These are phyloP conservation scores for Lolium multiflorum DNA, from an alignment of 176 grass and related monocot species.

Conservation along the genomic window DNA sequence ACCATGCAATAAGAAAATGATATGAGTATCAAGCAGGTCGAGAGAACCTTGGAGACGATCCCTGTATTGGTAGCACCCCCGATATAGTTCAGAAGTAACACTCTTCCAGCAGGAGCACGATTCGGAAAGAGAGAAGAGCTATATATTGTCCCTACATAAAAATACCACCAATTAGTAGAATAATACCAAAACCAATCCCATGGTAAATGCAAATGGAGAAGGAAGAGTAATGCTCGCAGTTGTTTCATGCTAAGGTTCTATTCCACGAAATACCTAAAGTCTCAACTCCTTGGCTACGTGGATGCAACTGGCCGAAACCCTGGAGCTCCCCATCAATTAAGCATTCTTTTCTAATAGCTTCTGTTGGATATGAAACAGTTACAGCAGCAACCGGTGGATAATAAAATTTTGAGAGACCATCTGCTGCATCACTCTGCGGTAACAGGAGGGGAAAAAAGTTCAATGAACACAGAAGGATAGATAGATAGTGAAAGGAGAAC, in stretches of 20 bases:
- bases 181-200: background rate
- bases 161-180: background rate
- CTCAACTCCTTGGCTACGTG: conserved; percentile 88
- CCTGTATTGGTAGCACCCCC: conserved; percentile 90
- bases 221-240: background rate
- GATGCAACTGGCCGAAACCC: conserved; percentile 96
- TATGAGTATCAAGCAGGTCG: background rate
- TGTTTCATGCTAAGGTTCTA: background rate
- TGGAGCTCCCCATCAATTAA: conserved; percentile 83
- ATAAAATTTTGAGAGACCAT: conserved; percentile 88
- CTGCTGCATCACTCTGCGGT: conserved; percentile 67
- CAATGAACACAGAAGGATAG: conserved; percentile 17
- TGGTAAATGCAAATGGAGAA: conserved; percentile 15
- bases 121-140: conserved; percentile 93
- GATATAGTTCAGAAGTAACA: conserved; percentile 93
- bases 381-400: conserved; percentile 97
- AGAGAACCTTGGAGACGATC: conserved; percentile 82
- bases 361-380: conserved; percentile 84
- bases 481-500: background rate
- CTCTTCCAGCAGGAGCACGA: conserved; percentile 85
- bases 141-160: conserved; percentile 88
- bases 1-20: conserved; percentile 5
- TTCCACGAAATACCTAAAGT: conserved; percentile 76
- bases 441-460: conserved; percentile 18
- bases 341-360: conserved; percentile 87